A percentile compares a stretch with the other conserved stretches of the same genome.
These are phyloP conservation scores for Silybum marianum DNA, from an alignment of 129 eudicot genomes.

Conservation along the genomic window DNA sequence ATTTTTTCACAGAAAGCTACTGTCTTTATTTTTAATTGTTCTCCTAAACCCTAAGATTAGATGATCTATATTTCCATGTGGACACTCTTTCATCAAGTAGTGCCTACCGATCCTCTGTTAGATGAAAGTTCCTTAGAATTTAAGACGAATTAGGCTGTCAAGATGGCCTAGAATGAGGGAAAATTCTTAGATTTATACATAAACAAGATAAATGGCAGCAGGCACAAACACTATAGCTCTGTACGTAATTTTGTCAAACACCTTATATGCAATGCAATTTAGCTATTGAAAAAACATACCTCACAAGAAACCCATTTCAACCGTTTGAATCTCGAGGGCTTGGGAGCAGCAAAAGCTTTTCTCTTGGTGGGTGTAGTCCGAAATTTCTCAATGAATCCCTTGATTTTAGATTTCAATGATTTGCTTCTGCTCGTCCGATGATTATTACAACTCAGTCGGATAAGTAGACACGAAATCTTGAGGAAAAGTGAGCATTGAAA, in stretches of 20 bases:
- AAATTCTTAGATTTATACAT: neutral
- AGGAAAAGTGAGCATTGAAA: conserved; percentile 33
- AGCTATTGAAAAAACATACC: conserved; percentile 23
- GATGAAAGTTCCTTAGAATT: neutral
- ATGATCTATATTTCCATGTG: neutral
- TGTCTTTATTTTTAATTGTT: neutral
- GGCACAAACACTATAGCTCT: neutral
- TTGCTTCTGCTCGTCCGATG: conserved; percentile 7
- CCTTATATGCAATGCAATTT: conserved; percentile 6
- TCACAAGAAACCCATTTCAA: conserved; percentile 10
- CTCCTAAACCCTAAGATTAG: neutral
- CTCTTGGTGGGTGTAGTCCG: conserved; percentile 14
- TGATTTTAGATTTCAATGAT: conserved; percentile 20
- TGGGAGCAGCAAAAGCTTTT: conserved; percentile 16
- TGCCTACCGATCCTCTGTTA: neutral
- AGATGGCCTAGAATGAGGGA: too few relatives aligned
- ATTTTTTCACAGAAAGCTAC: neutral
- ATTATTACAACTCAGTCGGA: conserved; percentile 16
- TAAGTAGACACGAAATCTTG: conserved; percentile 23
- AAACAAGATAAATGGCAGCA: neutral
- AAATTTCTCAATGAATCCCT: conserved; percentile 11
- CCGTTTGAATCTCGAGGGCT: neutral
- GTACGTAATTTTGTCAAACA: conserved; percentile 3
- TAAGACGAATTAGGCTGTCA: too few relatives aligned
- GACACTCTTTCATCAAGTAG: neutral